Evolutionary conservation across 2,329 filamentous ascomycete species (phyloP).

Genomic region (Stemphylium vesicarium): DNA sequence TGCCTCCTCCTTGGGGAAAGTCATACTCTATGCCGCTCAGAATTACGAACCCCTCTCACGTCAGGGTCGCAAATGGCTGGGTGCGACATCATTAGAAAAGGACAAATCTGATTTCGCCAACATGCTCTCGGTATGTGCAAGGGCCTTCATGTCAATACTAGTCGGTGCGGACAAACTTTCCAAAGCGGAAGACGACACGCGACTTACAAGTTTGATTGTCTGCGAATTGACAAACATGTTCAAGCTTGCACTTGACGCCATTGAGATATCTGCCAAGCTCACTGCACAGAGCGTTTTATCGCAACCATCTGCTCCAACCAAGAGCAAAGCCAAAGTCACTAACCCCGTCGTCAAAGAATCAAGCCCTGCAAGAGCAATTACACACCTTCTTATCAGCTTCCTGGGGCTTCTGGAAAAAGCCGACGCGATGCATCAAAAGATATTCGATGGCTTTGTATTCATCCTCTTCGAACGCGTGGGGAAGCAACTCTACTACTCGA

Average conservation of each 20-base stretch:
- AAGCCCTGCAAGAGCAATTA: slow-evolving; percentile 31
- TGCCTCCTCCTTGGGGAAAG: slow-evolving; percentile 29
- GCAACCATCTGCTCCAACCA: slow-evolving; percentile 7
- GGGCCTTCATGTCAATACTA: slow-evolving; percentile 42
- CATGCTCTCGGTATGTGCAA: slow-evolving; percentile 36
- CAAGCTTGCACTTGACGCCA: slow-evolving; percentile 39
- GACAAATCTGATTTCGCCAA: slow-evolving; percentile 35
- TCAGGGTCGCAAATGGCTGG: slow-evolving; percentile 9
- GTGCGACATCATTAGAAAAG: slow-evolving; percentile 24
- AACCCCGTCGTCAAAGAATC: slow-evolving; percentile 26
- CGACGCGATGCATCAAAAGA: slow-evolving; percentile 42
- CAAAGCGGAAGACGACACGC: slow-evolving; percentile 14
- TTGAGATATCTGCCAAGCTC: slow-evolving; percentile 35
- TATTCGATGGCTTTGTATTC: slow-evolving; percentile 55
- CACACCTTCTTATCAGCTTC: slow-evolving; percentile 47
- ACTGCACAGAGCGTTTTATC: slow-evolving; percentile 17
- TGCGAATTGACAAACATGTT: slow-evolving; percentile 49
- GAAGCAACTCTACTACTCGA: slow-evolving; percentile 46
- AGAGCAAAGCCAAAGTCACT: slow-evolving; percentile 13
- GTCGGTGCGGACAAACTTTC: slow-evolving; percentile 36
- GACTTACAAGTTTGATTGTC: slow-evolving; percentile 31
- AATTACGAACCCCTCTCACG: slow-evolving; percentile 28
- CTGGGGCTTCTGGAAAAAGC: slow-evolving; percentile 47
- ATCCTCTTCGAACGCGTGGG: slow-evolving; percentile 50
- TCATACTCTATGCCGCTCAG: slow-evolving; percentile 30